Percentiles rank a stretch among this genome's conserved stretches.
Conservation (phyloP, 2,329 filamentous ascomycete genomes). For the Myotisia sp. region DNA sequence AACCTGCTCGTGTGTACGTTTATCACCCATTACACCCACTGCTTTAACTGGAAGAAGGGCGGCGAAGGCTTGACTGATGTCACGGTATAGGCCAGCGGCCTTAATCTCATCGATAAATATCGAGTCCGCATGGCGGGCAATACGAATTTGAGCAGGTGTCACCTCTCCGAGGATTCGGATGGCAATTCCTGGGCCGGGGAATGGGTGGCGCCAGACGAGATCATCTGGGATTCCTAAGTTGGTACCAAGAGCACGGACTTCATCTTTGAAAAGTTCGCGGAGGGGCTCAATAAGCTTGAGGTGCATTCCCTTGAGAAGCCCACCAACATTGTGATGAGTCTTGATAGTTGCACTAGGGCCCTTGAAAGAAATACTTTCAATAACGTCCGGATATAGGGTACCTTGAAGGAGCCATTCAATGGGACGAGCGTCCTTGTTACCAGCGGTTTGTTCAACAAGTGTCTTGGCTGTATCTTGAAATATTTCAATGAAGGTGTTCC, state of each 20-base stretch:
- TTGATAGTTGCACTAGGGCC: constrained; percentile 59
- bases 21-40: constrained; percentile 48
- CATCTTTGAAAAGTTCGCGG: constrained; percentile 65
- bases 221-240: constrained; percentile 56
- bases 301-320: constrained; percentile 45
- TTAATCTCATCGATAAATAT: constrained; percentile 35
- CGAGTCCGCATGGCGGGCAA: constrained; percentile 40
- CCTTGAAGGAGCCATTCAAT: constrained; percentile 82
- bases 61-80: constrained; percentile 58
- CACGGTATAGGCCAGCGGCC: constrained; percentile 32
- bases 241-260: constrained; percentile 53
- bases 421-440: constrained; percentile 53
- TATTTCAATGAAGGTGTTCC: constrained; percentile 59
- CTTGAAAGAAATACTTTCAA: constrained; percentile 59
- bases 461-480: constrained; percentile 67
- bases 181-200: constrained; percentile 58
- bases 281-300: constrained; percentile 50
- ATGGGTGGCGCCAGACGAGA: constrained; percentile 67
- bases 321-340: constrained; percentile 54
- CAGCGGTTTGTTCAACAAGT: constrained; percentile 57
- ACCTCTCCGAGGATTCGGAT: constrained; percentile 70
- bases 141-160: constrained; percentile 58
- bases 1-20: constrained; percentile 49
- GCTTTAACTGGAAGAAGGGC: constrained; percentile 52
- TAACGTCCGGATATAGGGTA: constrained; percentile 61